Base-by-base conservation (phyloP, 1,284 basidiomycete species). In the Cryptococcus sp. region DNA sequence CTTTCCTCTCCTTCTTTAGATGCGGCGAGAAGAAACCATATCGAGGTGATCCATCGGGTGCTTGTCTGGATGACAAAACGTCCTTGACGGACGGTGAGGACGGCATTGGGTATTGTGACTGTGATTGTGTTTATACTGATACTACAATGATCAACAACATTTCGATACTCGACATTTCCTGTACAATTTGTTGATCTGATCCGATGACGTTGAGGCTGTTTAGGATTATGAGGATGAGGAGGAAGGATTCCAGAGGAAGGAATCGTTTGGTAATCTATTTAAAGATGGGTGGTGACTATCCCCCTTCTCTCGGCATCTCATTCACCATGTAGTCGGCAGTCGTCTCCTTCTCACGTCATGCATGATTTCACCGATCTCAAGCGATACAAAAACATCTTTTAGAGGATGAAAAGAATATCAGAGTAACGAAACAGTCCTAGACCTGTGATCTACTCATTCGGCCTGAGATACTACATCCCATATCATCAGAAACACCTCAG, bases 1-100 rank as follows among this genome's bases (percentile, higher is more conserved):
- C 50, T 55, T 67, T 70, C 44, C 68, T 55, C 46, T 60, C 65
- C 14, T 64, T 42, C 41, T 60, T 63, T 15, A 71, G 42, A 10
- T 63, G 56, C 3, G 55, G 45, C 23, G 62, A 58, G 50, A 60
- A 70, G 6, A 74, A 58, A 6, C 60, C 64, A 33, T 61, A 52
- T 37, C 68, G 53, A 1, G 46, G 46, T 32, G 56, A 55, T 7
- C 70, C 68, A 56, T 67, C 65, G 42, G 67, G 65, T 23, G 58
- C 45, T 10, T 61, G 33, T 34, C 50, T 58, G 33, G 56, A 60
- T 15, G 49, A 52, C 30, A 49, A 44, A 14, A 53, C 52, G 35
- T 53, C 54, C 37, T 49, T 48, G 11, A 56, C 11, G 5, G 56
- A 55, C 10, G 58, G 60, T 42, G 52, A 38, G 34, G 14, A 33